Evolutionary conservation across 257 asterid genomes (phyloP).

Genomic region (Petrea volubilis): DNA sequence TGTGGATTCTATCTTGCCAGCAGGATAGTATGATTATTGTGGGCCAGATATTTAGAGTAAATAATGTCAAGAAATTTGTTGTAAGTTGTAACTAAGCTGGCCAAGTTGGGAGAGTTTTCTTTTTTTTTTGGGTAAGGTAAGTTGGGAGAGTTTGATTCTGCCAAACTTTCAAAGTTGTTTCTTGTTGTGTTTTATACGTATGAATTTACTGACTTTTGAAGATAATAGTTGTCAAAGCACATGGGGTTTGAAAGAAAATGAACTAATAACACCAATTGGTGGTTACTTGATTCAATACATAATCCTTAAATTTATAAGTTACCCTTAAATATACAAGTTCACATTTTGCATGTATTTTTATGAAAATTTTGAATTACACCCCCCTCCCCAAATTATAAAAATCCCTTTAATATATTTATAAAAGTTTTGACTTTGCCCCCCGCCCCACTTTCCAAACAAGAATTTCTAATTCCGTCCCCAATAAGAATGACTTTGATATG

Average conservation of each 20-base stretch:
- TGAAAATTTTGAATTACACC: too few species aligned
- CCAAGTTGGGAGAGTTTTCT: constrained; percentile 10
- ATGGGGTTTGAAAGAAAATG: background rate
- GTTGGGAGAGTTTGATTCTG: background rate
- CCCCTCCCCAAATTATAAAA: too few species aligned
- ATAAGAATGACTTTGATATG: too few species aligned
- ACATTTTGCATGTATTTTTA: too few species aligned
- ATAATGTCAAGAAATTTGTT: constrained; percentile 20
- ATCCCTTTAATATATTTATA: too few species aligned
- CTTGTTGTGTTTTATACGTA: background rate
- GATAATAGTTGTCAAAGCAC: background rate
- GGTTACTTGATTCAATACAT: background rate
- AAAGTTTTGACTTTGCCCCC: too few species aligned
- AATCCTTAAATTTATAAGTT: background rate
- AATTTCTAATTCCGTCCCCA: too few species aligned
- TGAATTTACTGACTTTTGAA: background rate
- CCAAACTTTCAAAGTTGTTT: background rate
- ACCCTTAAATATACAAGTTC: background rate
- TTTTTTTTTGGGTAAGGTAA: too few species aligned
- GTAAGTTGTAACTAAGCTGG: constrained; percentile 40
- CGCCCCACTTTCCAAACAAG: too few species aligned
- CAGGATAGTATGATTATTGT: constrained; percentile 3
- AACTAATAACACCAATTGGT: background rate
- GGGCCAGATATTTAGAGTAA: constrained; percentile 4
- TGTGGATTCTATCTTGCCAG: constrained; percentile 18